phyloP scores from a whole-genome alignment of 2,329 filamentous ascomycete genomes.

The Ceratocystis destructans region DNA sequence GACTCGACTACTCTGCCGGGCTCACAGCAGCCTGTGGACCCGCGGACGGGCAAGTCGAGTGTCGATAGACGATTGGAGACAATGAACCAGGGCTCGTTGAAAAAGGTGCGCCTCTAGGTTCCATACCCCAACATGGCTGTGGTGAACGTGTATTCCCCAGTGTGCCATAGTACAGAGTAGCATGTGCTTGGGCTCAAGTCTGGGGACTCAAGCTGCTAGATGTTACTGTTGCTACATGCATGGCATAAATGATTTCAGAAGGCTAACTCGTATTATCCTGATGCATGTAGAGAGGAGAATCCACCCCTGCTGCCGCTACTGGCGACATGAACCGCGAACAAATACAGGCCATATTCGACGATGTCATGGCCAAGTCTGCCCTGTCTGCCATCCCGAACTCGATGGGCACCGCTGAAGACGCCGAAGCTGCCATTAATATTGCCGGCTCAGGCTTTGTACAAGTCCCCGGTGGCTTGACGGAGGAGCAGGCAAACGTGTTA shows the following conservation, averaged over 20 bases:
- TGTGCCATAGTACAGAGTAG: too few relatives aligned
- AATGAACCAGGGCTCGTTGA: conserved; percentile 22
- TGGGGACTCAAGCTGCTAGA: too few relatives aligned
- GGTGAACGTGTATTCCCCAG: background rate
- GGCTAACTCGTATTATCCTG: background rate
- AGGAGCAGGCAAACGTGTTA: conserved; percentile 33
- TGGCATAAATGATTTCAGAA: background rate
- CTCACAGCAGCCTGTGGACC: conserved; percentile 23
- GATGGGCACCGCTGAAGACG: background rate
- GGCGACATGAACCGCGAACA: background rate
- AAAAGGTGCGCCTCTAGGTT: conserved; percentile 14
- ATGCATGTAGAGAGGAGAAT: background rate
- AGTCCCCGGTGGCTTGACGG: conserved; percentile 28
- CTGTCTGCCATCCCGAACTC: conserved; percentile 13
- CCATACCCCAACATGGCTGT: background rate
- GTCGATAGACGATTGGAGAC: conserved; percentile 27
- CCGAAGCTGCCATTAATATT: background rate
- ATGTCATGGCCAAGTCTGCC: conserved; percentile 18
- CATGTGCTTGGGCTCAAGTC: background rate
- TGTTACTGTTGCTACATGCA: background rate
- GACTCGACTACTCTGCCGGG: conserved; percentile 19
- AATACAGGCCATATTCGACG: conserved; percentile 17
- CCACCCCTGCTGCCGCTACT: background rate
- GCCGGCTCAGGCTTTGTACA: conserved; percentile 13
- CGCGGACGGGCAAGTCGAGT: conserved; percentile 28